Percentiles rank a stretch among this genome's conserved stretches.
These are phyloP conservation scores for Talaromyces pinophilus DNA, from an alignment of 2,329 filamentous ascomycete species.

Conservation along the genomic window DNA sequence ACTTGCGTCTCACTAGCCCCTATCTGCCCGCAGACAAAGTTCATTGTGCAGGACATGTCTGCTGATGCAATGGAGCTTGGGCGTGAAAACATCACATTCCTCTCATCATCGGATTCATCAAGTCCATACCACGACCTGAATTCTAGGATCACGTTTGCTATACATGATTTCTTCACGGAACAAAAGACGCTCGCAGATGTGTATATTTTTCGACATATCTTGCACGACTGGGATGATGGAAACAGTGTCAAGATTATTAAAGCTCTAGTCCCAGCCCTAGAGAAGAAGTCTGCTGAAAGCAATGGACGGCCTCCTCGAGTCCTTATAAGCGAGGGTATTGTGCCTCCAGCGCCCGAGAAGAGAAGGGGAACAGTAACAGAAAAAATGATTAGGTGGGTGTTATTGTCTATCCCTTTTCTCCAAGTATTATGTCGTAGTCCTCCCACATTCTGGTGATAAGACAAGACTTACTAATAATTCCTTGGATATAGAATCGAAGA, in stretches of 20 bases:
- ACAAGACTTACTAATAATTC: background rate
- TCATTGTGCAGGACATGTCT: constrained; percentile 28
- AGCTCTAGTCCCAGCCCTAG: constrained; percentile 56
- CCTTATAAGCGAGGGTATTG: constrained; percentile 42
- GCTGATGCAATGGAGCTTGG: background rate
- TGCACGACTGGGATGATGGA: background rate
- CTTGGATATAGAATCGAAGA: constrained; percentile 16
- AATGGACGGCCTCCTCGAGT: constrained; percentile 46
- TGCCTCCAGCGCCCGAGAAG: background rate
- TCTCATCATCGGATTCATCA: background rate
- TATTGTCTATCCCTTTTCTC: background rate
- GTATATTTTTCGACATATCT: background rate
- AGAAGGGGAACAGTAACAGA: background rate
- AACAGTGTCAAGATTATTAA: background rate
- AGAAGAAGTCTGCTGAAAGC: constrained; percentile 41
- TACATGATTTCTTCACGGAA: constrained; percentile 57
- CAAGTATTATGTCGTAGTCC: background rate
- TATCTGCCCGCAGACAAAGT: constrained; percentile 26
- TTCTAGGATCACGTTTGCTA: constrained; percentile 38
- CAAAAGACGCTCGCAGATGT: background rate
- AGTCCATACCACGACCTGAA: background rate
- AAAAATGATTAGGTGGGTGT: background rate
- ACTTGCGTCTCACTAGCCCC: constrained; percentile 32
- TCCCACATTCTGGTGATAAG: background rate
- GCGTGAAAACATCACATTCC: background rate